phyloP scores from a whole-genome alignment of 495 filamentous ascomycete genomes.

The Penicillium ochrochloron region DNA sequence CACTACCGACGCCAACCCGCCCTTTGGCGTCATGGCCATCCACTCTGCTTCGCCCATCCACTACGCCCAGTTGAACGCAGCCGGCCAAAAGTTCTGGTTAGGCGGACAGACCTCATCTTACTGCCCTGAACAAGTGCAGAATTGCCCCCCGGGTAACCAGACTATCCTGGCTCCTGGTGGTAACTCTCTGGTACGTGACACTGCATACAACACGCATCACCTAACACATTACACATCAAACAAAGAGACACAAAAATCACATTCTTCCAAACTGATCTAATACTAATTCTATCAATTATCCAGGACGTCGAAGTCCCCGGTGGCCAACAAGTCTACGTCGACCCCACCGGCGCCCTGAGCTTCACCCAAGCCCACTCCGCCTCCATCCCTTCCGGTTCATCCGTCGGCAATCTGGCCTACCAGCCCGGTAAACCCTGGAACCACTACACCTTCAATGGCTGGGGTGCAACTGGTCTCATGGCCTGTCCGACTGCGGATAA shows the following conservation, averaged over 20 bases:
- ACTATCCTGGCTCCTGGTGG: conserved; percentile 48
- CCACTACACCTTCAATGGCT: conserved; percentile 37
- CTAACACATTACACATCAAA: not conserved
- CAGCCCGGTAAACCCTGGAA: conserved; percentile 31
- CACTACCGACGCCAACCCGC: conserved; percentile 22
- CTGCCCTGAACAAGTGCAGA: conserved; percentile 38
- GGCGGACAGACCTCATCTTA: conserved; percentile 45
- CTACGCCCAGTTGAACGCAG: conserved; percentile 43
- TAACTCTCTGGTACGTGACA: conserved; percentile 37
- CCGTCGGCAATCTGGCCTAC: conserved; percentile 49
- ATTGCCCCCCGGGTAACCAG: conserved; percentile 48
- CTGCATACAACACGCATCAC: not conserved
- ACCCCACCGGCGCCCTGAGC: conserved; percentile 55
- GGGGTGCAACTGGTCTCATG: conserved; percentile 46
- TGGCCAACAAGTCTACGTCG: conserved; percentile 67
- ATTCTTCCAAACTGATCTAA: not conserved
- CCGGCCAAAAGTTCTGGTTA: conserved; percentile 46
- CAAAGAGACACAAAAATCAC: not conserved
- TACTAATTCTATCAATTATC: conserved; percentile 5
- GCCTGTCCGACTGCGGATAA: conserved; percentile 46
- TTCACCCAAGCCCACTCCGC: conserved; percentile 67
- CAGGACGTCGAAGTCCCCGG: conserved; percentile 64
- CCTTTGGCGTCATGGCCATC: conserved; percentile 43
- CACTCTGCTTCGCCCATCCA: conserved; percentile 51
- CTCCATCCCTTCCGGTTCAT: conserved; percentile 57